Percentiles rank a stretch among this genome's conserved stretches.
Evolutionary conservation across 2,329 filamentous ascomycete genomes (phyloP).

Genomic region (Fusarium illudens): DNA sequence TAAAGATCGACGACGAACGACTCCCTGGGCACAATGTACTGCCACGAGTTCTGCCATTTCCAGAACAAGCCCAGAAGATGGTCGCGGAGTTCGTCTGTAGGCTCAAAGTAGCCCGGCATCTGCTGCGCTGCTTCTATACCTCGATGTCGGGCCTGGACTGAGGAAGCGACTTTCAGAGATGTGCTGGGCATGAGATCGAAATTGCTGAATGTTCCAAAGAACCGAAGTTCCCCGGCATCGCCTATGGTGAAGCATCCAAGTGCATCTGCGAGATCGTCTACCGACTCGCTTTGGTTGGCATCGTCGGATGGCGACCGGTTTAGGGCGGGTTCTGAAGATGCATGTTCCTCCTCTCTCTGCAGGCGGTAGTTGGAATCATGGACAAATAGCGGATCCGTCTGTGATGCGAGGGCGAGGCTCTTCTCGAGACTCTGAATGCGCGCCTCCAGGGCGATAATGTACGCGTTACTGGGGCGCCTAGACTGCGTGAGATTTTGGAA

Average conservation of each 20-base stretch:
- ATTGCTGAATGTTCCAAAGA: neutral
- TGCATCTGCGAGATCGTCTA: neutral
- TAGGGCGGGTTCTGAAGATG: neutral
- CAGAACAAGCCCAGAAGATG: conserved; percentile 16
- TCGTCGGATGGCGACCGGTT: neutral
- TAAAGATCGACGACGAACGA: conserved; percentile 12
- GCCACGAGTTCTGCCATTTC: conserved; percentile 26
- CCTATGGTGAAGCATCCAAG: neutral
- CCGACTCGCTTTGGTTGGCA: neutral
- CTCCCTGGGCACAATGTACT: conserved; percentile 13
- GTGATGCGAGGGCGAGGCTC: neutral
- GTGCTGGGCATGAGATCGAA: neutral
- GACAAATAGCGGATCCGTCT: neutral
- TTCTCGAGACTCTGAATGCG: conserved; percentile 11
- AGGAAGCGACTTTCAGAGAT: conserved; percentile 2
- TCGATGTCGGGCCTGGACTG: conserved; percentile 2
- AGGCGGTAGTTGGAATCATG: neutral
- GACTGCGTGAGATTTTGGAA: neutral
- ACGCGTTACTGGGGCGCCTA: conserved; percentile 19
- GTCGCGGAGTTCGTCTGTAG: conserved; percentile 11
- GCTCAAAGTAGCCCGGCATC: conserved; percentile 2
- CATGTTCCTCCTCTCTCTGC: neutral
- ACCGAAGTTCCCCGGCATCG: neutral
- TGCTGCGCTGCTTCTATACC: conserved; percentile 4
- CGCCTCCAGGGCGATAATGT: conserved; percentile 12